phyloP scores from a whole-genome alignment of 2,329 filamentous ascomycete species.

The Aaosphaeria arxii region DNA sequence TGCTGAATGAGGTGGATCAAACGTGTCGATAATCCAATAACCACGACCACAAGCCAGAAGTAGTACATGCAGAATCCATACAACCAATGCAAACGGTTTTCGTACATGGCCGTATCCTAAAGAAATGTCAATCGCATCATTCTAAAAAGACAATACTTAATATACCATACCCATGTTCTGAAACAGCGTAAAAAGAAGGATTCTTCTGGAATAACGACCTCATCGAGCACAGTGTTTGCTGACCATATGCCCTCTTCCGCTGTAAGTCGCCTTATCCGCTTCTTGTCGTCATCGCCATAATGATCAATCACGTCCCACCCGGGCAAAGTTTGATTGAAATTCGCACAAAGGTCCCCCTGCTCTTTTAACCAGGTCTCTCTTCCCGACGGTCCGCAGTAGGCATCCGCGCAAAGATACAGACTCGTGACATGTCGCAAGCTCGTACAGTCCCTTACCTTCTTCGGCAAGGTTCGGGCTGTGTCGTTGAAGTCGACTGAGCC shows the following conservation, averaged over 20 bases:
- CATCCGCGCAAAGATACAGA: conserved; percentile 26
- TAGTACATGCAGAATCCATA: conserved; percentile 18
- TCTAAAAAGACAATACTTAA: conserved; percentile 20
- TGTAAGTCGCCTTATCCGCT: conserved; percentile 11
- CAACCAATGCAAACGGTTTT: neutral
- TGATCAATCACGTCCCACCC: conserved; percentile 20
- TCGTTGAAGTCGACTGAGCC: conserved; percentile 32
- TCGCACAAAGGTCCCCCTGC: too few relatives aligned
- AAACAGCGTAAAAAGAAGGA: conserved; percentile 23
- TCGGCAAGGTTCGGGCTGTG: conserved; percentile 20
- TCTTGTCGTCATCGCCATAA: conserved; percentile 16
- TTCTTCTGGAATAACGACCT: conserved; percentile 19
- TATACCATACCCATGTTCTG: conserved; percentile 22
- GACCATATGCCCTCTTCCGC: conserved; percentile 18
- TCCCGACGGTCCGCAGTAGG: conserved; percentile 19
- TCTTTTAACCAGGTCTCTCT: conserved; percentile 14
- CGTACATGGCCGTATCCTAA: conserved; percentile 23
- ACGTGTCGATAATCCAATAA: conserved; percentile 20
- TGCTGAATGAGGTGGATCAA: conserved; percentile 15
- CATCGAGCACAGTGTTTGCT: conserved; percentile 9
- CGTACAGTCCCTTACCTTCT: conserved; percentile 23
- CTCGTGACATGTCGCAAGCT: conserved; percentile 22
- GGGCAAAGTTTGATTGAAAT: conserved; percentile 17
- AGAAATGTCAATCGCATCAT: conserved; percentile 26
- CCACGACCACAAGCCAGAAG: conserved; percentile 27